Base-by-base conservation (phyloP, 1,284 basidiomycete genomes). In the Pulchroboletus neoregius region DNA sequence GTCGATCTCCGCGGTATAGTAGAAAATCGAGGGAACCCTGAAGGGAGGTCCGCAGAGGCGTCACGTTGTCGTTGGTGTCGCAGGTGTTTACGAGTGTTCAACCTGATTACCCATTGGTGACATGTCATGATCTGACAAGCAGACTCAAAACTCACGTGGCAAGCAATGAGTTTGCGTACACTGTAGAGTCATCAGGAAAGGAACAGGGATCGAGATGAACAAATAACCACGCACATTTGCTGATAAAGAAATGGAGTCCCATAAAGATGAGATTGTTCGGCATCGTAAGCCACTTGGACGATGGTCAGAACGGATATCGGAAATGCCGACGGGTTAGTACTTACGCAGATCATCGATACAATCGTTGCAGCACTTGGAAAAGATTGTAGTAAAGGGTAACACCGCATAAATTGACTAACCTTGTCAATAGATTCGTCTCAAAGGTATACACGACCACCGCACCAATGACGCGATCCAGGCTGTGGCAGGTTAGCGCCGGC, bases 391-490 rank as follows among this genome's bases (percentile, higher is more conserved):
- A 31, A 46, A 9, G 24, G 47, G 18, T 26, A n/a, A 8, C 8
- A 27, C 7, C 10, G 13, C 16, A 37, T 22, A 16, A 34, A 22
- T 11, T 18, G 27, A 54, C 45, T 30, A 50, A 77, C 78, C 72
- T 72, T 18, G 76, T 78, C 36, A 79, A 58, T 31, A 70, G 61
- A 28, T 78, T 78, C 20, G 71, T 76, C 58, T 80, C 75, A 31
- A 80, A 68, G 1, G 76, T 72, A 50, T 79, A 79, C 10, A 78
- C 57, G 13, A 74, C 73, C 39, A 79, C 65, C 0, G 68, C 58
- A 51, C 78, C 68, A 44, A 79, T 69, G 47, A 80, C 57, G 5
- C 67, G 63, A 51, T 76, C 71, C 57, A 78, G 58, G 34, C 76
- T 78, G 32, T 18, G 18, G 18, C n/a, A n/a, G 9, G 6, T 40